Percentiles rank a stretch among this genome's conserved stretches.
phyloP scores from a whole-genome alignment of 208 protist genomes.

The Hexamita inflata region DNA sequence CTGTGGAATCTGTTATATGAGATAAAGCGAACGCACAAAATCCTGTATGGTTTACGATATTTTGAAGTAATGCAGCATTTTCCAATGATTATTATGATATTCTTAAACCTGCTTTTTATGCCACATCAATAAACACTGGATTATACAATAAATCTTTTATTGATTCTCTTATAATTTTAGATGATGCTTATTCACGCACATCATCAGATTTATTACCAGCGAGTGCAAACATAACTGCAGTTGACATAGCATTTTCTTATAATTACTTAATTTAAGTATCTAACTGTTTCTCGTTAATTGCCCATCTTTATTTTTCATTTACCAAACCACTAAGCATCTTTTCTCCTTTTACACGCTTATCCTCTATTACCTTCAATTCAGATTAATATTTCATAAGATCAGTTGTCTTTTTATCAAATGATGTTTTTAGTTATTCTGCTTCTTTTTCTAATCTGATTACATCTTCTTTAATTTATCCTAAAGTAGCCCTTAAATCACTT shows the following conservation, averaged over 20 bases:
- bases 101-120: no score
- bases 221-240: slow-evolving; percentile 11
- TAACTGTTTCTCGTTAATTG: background rate
- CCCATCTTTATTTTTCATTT: slow-evolving; percentile 4
- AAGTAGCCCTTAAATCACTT: background rate
- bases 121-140: no score
- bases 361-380: background rate
- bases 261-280: background rate
- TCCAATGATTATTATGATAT: background rate
- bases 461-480: background rate
- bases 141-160: no score
- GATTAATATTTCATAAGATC: slow-evolving; percentile 5
- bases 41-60: background rate
- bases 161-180: no score
- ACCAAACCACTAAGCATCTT: background rate
- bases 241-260: background rate
- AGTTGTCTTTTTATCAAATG: background rate
- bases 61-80: background rate
- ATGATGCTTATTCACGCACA: no score
- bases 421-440: background rate
- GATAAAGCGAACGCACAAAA: background rate
- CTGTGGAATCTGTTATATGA: slow-evolving; percentile 12
- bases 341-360: background rate
- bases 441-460: background rate
- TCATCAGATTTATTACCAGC: slow-evolving; percentile 6